phyloP scores from a whole-genome alignment of 306 rosid genomes.

The Cucumis hystrix region DNA sequence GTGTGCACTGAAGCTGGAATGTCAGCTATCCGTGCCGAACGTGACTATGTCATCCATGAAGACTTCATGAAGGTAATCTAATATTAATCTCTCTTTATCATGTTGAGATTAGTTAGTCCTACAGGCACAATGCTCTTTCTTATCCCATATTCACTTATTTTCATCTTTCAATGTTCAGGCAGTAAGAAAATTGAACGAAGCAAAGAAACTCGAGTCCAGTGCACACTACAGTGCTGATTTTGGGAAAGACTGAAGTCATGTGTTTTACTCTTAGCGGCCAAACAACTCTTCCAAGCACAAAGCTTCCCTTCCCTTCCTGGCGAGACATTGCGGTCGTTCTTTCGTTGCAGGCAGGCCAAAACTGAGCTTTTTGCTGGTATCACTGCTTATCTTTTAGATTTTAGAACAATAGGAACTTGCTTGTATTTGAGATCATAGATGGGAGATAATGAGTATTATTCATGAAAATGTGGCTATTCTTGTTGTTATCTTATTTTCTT shows the following conservation, averaged over 20 bases:
- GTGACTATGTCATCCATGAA: slow-evolving; percentile 91
- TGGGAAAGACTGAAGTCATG: slow-evolving; percentile 46
- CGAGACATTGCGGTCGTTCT: background rate
- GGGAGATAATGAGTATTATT: background rate
- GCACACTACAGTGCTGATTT: slow-evolving; percentile 80
- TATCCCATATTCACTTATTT: background rate
- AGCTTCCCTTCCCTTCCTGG: background rate
- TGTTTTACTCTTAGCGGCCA: background rate
- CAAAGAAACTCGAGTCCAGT: slow-evolving; percentile 80
- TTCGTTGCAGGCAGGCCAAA: background rate
- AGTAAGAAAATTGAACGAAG: slow-evolving; percentile 55
- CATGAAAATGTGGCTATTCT: background rate
- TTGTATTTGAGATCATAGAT: background rate
- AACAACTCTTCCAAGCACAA: background rate
- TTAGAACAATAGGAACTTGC: background rate
- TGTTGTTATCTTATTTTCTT: background rate
- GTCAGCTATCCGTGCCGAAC: slow-evolving; percentile 93
- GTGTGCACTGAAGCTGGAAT: slow-evolving; percentile 99
- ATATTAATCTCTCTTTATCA: background rate
- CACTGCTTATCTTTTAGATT: background rate
- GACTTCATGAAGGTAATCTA: slow-evolving; percentile 85
- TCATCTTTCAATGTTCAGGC: slow-evolving; percentile 39
- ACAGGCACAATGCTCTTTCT: background rate
- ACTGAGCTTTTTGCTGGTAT: background rate
- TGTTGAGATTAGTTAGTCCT: background rate